Base-by-base conservation (phyloP, 2,329 filamentous ascomycete genomes). In the Aspergillus sp. region DNA sequence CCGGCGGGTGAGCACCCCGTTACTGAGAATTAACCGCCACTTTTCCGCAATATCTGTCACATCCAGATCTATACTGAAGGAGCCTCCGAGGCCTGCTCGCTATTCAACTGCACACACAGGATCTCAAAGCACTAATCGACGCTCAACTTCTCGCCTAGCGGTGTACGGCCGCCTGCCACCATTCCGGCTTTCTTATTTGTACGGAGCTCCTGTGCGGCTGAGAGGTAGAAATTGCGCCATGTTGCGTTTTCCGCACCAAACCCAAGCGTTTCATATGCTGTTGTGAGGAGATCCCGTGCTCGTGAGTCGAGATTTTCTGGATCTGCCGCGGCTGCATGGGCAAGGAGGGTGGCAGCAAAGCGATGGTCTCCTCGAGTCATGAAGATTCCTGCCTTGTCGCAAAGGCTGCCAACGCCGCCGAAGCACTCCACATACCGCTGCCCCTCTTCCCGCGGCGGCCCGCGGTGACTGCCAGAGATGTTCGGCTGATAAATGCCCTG, bases 211-310 rank as follows among this genome's bases (percentile, higher is more conserved):
- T 58, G 57, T 12, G 75, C 70, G 0, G 62, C 69, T 2, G 68
- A 66, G 1, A 77, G 65, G 52, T 75, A 79, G 55, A 77, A 74
- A 55, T 78, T 78, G 2, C 76, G 63, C 77, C 76, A 79, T 0
- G 73, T 73, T 2, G 64, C 75, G 61, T 78, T 79, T 61, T 78
- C 75, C 3, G 71, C 60, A 2, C 73, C 72, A 52, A 66, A 73
- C 0, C 73, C 76, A 8, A 79, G 68, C 19, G 64, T 57, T 46
- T 70, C 66, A 55, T 70, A 77, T 1, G 72, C 68, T 2, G 56
- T 55, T 1, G 70, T 72, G 3, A 79, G 66, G 5, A 48, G 14
- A 6, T 40, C 44, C 5, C 62, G 46, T 4, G 17, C 45, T 53
- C 59, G 66, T 0, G 68, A 60, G 3, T 57, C 31, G 23, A 52